A percentile compares a stretch with the other conserved stretches of the same genome.
Conservation (phyloP, 108 stramenopile species). For the Pseudonitzschia delicatissima region DNA sequence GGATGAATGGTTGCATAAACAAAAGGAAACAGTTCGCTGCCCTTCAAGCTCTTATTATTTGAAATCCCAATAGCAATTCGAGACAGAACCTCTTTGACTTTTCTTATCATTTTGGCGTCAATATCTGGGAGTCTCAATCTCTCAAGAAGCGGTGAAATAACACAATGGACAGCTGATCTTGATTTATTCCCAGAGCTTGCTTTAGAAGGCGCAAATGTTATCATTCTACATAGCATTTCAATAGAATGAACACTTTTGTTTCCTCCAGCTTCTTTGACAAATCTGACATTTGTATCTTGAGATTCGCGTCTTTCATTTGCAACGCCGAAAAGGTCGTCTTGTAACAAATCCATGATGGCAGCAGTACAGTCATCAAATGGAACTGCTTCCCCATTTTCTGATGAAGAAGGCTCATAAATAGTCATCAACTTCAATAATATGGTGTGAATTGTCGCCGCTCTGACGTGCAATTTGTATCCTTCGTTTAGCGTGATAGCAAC, state of each 20-base stretch:
- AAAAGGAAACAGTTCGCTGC: constrained; percentile 71
- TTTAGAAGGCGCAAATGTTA: constrained; percentile 65
- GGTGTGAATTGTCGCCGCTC: constrained; percentile 77
- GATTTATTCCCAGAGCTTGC: constrained; percentile 16
- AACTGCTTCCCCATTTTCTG: not conserved
- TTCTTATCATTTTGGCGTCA: constrained; percentile 47
- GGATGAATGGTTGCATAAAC: constrained; percentile 78
- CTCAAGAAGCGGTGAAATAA: constrained; percentile 75
- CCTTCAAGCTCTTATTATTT: constrained; percentile 78
- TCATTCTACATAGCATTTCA: constrained; percentile 65
- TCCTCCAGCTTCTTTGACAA: constrained; percentile 87
- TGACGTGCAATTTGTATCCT: constrained; percentile 91
- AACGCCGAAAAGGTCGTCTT: constrained; percentile 83
- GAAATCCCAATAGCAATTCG: constrained; percentile 87
- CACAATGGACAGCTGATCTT: constrained; percentile 60
- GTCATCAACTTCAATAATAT: constrained; percentile 68
- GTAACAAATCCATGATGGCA: constrained; percentile 81
- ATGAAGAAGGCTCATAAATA: constrained; percentile 28
- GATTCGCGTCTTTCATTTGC: constrained; percentile 82
- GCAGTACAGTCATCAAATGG: constrained; percentile 62
- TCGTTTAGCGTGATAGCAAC: constrained; percentile 77
- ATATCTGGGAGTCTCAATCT: constrained; percentile 56
- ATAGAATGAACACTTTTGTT: constrained; percentile 76
- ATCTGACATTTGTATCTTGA: constrained; percentile 61
- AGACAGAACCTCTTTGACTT: constrained; percentile 80